Evolutionary conservation across 2,329 filamentous ascomycete genomes (phyloP).

Genomic region (Aspergillus calidoustus): DNA sequence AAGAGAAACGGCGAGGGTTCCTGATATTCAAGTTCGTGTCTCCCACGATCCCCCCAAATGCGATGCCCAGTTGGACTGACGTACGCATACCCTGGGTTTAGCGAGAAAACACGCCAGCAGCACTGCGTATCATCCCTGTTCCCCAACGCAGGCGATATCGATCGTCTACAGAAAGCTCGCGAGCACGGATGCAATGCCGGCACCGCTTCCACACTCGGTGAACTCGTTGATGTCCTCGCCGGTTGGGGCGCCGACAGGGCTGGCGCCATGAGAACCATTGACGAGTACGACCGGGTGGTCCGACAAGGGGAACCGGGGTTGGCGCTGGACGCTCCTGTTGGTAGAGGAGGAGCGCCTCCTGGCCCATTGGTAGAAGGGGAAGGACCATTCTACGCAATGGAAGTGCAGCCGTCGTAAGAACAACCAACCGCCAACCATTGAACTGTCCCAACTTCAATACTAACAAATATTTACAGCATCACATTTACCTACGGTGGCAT

Average conservation of each 20-base stretch:
- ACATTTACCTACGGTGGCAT: conserved; percentile 37
- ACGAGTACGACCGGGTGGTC: conserved; percentile 27
- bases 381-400: conserved; percentile 33
- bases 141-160: conserved; percentile 32
- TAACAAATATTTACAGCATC: conserved; percentile 23
- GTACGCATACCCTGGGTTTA: conserved; percentile 5
- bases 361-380: conserved; percentile 28
- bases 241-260: conserved; percentile 29
- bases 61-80: neutral
- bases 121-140: conserved; percentile 29
- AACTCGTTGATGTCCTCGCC: conserved; percentile 19
- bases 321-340: conserved; percentile 24
- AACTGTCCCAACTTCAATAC: neutral
- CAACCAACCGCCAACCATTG: neutral
- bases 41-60: neutral
- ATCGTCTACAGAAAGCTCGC: conserved; percentile 32
- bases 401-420: conserved; percentile 35
- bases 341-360: conserved; percentile 21
- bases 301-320: conserved; percentile 15
- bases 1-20: conserved; percentile 32
- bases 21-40: conserved; percentile 26
- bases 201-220: conserved; percentile 24
- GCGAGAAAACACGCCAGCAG: conserved; percentile 28
- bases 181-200: conserved; percentile 33
- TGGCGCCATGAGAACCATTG: conserved; percentile 26